Evolutionary conservation across 805 yeast species (phyloP).

Genomic region (Cyberlindnera suaveolens): DNA sequence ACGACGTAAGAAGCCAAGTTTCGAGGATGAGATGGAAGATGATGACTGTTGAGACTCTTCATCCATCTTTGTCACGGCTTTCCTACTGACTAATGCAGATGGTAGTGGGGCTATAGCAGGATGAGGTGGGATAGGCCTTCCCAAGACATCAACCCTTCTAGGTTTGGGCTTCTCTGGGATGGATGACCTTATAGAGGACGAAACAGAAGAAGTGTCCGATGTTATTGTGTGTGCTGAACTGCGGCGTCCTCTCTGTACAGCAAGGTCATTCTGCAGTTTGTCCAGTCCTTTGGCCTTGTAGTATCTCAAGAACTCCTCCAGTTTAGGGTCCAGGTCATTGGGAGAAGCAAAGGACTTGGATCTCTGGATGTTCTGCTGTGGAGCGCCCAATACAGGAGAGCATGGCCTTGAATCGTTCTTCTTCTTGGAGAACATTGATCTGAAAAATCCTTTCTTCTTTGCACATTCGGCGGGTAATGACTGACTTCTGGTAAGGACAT

Average conservation of each 20-base stretch:
- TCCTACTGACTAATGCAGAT: constrained; percentile 33
- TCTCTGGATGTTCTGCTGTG: constrained; percentile 5
- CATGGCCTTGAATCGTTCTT: constrained; percentile 8
- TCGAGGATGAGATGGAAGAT: constrained; percentile 1
- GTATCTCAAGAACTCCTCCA: constrained; percentile 39
- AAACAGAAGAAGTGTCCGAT: not conserved
- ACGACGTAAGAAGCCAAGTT: constrained; percentile 9
- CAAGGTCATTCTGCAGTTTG: constrained; percentile 16
- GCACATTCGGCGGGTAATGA: constrained; percentile 22
- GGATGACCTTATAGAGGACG: constrained; percentile 8
- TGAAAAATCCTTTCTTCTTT: constrained; percentile 32
- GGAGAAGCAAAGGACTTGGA: constrained; percentile 11
- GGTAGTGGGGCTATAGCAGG: constrained; percentile 42
- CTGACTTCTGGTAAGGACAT: constrained; percentile 23
- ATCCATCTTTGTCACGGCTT: not conserved
- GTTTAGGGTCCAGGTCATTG: constrained; percentile 36
- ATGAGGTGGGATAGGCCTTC: constrained; percentile 46
- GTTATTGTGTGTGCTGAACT: not conserved
- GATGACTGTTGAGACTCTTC: not conserved
- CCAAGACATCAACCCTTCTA: constrained; percentile 30
- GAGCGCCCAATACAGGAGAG: not conserved
- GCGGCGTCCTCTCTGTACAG: constrained; percentile 1
- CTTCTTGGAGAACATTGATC: constrained; percentile 27
- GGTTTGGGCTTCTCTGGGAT: constrained; percentile 1
- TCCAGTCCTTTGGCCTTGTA: constrained; percentile 26